These are phyloP conservation scores for Fusarium heterosporum DNA, from an alignment of 2,329 filamentous ascomycete species.

Conservation along the genomic window DNA sequence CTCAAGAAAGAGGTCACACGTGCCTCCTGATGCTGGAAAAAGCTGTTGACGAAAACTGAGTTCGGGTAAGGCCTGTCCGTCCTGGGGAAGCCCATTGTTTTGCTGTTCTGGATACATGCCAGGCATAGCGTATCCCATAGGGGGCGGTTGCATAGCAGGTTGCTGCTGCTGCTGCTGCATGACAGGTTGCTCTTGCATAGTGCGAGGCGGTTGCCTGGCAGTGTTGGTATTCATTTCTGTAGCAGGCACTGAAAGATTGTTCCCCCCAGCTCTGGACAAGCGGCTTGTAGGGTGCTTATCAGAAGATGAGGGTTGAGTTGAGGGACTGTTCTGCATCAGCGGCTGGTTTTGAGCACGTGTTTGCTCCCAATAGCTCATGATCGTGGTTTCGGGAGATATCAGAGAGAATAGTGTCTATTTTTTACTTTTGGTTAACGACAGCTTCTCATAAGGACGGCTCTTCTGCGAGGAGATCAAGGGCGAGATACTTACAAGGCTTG, in stretches of 20 bases:
- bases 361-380: not conserved
- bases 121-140: not conserved
- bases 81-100: not conserved
- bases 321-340: not conserved
- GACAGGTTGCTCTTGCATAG: too few species aligned
- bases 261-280: not conserved
- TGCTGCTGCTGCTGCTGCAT: too few species aligned
- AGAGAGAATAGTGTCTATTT: not conserved
- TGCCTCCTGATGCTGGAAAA: not conserved
- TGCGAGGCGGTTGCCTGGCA: too few species aligned
- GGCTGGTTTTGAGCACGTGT: not conserved
- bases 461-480: not conserved
- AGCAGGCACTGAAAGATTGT: not conserved
- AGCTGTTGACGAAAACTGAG: not conserved
- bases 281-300: too few species aligned
- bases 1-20: not conserved
- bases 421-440: not conserved
- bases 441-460: not conserved
- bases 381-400: not conserved
- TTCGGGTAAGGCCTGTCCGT: fast-evolving
- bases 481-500: not conserved
- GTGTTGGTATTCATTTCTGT: not conserved
- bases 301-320: not conserved
- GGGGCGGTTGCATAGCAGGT: not conserved
- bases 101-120: not conserved